A percentile compares a stretch with the other conserved stretches of the same genome.
Conservation (phyloP, 2,329 filamentous ascomycete species). For the Penicillium paneum region DNA sequence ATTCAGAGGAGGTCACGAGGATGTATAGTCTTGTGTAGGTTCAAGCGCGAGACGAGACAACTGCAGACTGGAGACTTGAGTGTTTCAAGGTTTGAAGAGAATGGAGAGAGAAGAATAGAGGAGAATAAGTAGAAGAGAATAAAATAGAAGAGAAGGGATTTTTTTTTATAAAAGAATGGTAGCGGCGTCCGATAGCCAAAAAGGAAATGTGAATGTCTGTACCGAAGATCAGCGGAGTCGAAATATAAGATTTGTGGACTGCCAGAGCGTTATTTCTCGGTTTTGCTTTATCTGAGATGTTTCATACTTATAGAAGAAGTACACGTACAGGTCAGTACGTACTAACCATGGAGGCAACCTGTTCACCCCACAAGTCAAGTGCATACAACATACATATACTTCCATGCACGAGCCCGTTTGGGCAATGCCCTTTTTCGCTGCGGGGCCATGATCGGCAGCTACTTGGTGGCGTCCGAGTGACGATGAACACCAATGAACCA, state of each 20-base stretch:
- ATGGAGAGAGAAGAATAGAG: background rate
- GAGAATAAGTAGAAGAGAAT: background rate
- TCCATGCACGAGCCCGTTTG: background rate
- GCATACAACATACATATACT: background rate
- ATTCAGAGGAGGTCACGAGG: slow-evolving; percentile 1
- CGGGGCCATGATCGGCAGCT: background rate
- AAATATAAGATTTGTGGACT: slow-evolving; percentile 4
- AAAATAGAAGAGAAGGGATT: background rate
- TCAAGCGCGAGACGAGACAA: slow-evolving; percentile 15
- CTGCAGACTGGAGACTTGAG: background rate
- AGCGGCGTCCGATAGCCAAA: slow-evolving; percentile 3
- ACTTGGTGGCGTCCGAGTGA: slow-evolving; percentile 1
- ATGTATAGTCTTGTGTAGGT: background rate
- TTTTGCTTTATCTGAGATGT: background rate
- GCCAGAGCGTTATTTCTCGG: slow-evolving; percentile 3
- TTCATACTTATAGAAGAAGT: background rate
- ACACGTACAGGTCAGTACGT: background rate
- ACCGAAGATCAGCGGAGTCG: slow-evolving; percentile 6
- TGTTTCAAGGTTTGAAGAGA: slow-evolving; percentile 6
- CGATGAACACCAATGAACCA: background rate
- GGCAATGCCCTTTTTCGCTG: background rate
- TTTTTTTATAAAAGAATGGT: slow-evolving; percentile 4
- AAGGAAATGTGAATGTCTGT: background rate
- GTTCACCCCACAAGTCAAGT: background rate
- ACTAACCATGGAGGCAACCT: background rate